Conservation (phyloP, 2,329 filamentous ascomycete genomes). For the Diplodia mutila region DNA sequence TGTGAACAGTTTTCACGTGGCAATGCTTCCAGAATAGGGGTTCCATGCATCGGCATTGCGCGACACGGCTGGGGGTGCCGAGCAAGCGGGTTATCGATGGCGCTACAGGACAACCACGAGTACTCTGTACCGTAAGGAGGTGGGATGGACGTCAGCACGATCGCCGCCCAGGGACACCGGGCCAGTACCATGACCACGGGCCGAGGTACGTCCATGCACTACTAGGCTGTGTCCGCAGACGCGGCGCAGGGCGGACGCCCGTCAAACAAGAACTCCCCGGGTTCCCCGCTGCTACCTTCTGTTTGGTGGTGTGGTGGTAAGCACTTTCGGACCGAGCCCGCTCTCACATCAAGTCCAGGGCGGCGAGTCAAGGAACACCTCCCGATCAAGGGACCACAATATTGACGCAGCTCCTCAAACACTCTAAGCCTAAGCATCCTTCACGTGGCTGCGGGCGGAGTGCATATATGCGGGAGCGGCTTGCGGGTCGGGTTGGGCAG, state of each 20-base stretch:
- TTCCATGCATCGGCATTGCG: background rate
- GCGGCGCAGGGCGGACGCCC: too few relatives aligned
- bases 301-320: too few relatives aligned
- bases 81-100: background rate
- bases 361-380: background rate
- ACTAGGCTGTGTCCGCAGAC: background rate
- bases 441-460: background rate
- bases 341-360: background rate
- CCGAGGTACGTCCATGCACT: background rate
- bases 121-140: background rate
- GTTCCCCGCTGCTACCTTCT: background rate
- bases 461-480: background rate
- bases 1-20: background rate
- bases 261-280: background rate
- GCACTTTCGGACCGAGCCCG: conserved; percentile 12
- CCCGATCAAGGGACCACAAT: background rate
- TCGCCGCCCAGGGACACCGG: background rate
- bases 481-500: background rate
- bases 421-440: background rate
- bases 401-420: background rate
- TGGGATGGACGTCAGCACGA: background rate
- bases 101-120: background rate
- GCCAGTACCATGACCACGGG: background rate
- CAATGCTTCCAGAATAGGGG: background rate
- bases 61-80: background rate